A percentile compares a stretch with the other conserved stretches of the same genome.
These are phyloP conservation scores for Calonectria pauciramosa DNA, from an alignment of 2,329 filamentous ascomycete genomes.

Conservation along the genomic window DNA sequence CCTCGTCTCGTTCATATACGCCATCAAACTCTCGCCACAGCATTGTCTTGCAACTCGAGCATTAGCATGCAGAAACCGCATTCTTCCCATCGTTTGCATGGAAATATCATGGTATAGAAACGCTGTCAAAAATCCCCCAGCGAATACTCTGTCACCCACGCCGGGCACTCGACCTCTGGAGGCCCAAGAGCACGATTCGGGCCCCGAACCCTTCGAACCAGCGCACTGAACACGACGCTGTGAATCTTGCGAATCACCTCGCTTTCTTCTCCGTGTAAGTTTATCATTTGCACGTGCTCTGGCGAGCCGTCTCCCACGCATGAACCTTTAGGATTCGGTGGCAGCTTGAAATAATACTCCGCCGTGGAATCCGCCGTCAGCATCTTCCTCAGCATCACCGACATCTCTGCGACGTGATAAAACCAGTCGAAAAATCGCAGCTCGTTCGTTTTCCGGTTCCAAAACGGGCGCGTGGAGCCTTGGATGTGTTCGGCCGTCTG, in stretches of 20 bases:
- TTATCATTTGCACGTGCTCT: background rate
- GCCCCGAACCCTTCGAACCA: background rate
- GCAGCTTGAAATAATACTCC: conserved; percentile 2
- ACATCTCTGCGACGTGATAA: background rate
- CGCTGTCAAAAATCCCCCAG: background rate
- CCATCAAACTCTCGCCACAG: background rate
- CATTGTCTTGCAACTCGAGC: background rate
- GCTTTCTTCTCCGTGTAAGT: background rate
- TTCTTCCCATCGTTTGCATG: too few species aligned
- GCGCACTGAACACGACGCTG: background rate
- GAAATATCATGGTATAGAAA: background rate
- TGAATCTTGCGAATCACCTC: background rate
- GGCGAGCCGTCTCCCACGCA: background rate
- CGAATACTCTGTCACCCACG: conserved; percentile 2
- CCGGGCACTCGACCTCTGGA: background rate
- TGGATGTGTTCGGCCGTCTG: background rate
- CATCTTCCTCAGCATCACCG: background rate
- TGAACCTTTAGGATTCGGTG: background rate
- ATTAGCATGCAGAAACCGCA: background rate
- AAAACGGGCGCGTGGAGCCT: background rate
- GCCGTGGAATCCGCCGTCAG: background rate
- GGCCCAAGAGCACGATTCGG: background rate
- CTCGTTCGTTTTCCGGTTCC: background rate
- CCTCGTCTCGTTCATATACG: background rate
- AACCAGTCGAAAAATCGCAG: background rate